A percentile compares a stretch with the other conserved stretches of the same genome.
phyloP scores from a whole-genome alignment of 2,329 filamentous ascomycete species.

The Intubia oerlemansii region DNA sequence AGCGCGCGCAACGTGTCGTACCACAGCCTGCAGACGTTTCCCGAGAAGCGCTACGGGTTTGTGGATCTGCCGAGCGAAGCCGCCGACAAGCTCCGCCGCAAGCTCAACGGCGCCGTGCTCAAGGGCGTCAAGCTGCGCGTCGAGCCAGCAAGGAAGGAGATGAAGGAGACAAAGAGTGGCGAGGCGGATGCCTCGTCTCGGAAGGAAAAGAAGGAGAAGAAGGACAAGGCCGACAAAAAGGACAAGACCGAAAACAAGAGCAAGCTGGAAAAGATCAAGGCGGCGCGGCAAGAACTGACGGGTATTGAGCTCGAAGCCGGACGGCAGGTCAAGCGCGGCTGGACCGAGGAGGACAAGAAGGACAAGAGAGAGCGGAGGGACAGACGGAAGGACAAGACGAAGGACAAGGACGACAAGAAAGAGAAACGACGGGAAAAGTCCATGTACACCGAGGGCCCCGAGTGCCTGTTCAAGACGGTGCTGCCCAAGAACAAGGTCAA shows the following conservation, averaged over 20 bases:
- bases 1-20: conserved; percentile 68
- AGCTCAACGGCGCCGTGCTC: conserved; percentile 68
- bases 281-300: conserved; percentile 19
- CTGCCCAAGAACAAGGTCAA: conserved; percentile 28
- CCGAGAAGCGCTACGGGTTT: conserved; percentile 79
- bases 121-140: conserved; percentile 72
- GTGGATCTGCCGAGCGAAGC: conserved; percentile 63
- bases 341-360: conserved; percentile 33
- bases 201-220: conserved; percentile 5
- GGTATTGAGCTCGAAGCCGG: conserved; percentile 53
- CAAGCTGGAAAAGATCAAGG: conserved; percentile 9
- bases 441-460: conserved; percentile 54
- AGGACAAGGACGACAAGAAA: conserved; percentile 29
- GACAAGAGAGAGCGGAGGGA: conserved; percentile 4
- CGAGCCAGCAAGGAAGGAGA: conserved; percentile 37
- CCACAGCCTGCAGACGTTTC: conserved; percentile 68
- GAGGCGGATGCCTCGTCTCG: too few relatives aligned
- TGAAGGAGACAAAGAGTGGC: too few relatives aligned
- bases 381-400: conserved; percentile 15
- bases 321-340: conserved; percentile 71
- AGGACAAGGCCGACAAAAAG: conserved; percentile 1
- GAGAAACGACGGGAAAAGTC: conserved; percentile 42
- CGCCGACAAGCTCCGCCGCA: conserved; percentile 79
- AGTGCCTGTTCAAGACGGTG: conserved; percentile 69
- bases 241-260: not conserved